Evolutionary conservation across 2,329 filamentous ascomycete species (phyloP).

Genomic region (Pestalotiopsis sp.): DNA sequence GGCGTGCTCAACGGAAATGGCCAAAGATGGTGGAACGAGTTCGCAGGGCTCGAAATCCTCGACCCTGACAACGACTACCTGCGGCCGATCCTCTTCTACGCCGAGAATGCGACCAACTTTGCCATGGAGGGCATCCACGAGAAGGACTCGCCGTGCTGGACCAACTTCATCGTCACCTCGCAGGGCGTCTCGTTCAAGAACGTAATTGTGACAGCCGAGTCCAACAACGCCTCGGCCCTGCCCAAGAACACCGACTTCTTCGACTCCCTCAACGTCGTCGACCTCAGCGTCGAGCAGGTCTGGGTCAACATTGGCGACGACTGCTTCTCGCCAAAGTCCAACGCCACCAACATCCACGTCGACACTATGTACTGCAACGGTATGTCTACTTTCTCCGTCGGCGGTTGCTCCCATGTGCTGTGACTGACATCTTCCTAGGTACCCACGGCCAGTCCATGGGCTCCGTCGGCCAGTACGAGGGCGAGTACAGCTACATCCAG

Average conservation of each 20-base stretch:
- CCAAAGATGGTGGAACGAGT: conserved; percentile 46
- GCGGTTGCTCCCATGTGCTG: too few species aligned
- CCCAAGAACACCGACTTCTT: conserved; percentile 67
- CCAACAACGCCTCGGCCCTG: conserved; percentile 43
- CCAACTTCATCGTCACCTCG: conserved; percentile 62
- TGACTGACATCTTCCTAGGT: conserved; percentile 22
- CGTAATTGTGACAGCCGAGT: conserved; percentile 56
- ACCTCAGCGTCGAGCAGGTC: conserved; percentile 51
- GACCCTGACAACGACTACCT: conserved; percentile 58
- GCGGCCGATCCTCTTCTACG: conserved; percentile 62
- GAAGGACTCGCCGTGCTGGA: conserved; percentile 66
- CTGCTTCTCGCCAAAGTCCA: conserved; percentile 64
- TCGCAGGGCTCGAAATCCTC: conserved; percentile 45
- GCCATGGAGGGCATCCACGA: conserved; percentile 60
- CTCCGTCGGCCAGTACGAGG: conserved; percentile 59
- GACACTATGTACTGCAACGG: conserved; percentile 63
- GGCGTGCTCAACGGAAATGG: conserved; percentile 60
- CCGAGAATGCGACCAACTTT: conserved; percentile 62
- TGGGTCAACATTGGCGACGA: conserved; percentile 61
- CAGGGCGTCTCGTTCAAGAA: conserved; percentile 57
- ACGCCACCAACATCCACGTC: conserved; percentile 59
- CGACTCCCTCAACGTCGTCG: conserved; percentile 60
- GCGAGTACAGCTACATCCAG: conserved; percentile 56
- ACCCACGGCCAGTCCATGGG: conserved; percentile 61
- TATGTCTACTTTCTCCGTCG: background rate